Evolutionary conservation across 2,329 filamentous ascomycete genomes (phyloP).

Genomic region (Cadophora sp.): DNA sequence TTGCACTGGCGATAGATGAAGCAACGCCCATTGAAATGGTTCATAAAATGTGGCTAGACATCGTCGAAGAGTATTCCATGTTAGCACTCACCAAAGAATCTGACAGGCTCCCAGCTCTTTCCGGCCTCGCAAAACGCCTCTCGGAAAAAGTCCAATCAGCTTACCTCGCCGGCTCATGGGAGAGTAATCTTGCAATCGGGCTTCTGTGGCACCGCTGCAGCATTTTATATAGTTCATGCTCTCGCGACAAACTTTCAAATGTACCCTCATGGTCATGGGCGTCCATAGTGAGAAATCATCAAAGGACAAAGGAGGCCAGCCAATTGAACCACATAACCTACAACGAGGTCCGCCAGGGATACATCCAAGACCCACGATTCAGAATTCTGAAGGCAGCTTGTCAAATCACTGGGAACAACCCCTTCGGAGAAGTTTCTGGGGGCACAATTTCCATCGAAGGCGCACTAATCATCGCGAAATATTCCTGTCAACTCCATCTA

Average conservation of each 20-base stretch:
- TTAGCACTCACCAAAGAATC: conserved; percentile 17
- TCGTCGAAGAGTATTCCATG: conserved; percentile 18
- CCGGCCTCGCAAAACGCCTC: conserved; percentile 11
- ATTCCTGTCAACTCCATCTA: not conserved
- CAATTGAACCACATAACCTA: not conserved
- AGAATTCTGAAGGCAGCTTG: not conserved
- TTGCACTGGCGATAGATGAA: no score
- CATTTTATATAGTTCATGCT: not conserved
- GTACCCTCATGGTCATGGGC: not conserved
- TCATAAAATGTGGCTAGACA: not conserved
- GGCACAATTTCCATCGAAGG: not conserved
- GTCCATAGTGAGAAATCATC: not conserved
- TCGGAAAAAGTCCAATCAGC: not conserved
- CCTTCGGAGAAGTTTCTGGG: not conserved
- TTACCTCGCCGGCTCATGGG: conserved; percentile 18
- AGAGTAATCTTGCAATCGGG: not conserved
- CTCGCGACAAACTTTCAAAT: not conserved
- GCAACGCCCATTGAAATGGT: no score
- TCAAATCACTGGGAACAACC: not conserved
- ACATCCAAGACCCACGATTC: not conserved
- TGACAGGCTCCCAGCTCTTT: conserved; percentile 20
- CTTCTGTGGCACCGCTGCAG: conserved; percentile 8
- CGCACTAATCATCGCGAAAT: not conserved
- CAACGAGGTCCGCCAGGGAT: not conserved
- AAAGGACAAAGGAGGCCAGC: not conserved